Evolutionary conservation across 2,329 filamentous ascomycete genomes (phyloP), one percentile per base, ranked within the genome.

Genomic region (Talaromyces sp.): DNA sequence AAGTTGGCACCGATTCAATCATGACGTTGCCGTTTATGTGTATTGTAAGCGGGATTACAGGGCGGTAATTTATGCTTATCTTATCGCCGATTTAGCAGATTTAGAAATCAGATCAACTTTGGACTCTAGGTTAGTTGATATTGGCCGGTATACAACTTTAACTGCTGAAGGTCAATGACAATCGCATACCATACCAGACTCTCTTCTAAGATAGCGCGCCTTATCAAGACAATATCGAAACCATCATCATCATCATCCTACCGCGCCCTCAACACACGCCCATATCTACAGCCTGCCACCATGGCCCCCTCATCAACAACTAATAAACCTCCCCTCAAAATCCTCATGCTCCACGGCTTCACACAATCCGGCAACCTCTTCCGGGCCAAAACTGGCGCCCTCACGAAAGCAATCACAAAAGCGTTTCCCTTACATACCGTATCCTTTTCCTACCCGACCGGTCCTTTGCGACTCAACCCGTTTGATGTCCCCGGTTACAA

Each of bases 311-410:
- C 61, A 3, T 13, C 56, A 52, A 22, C 60, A 47, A 10, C 41
- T 31, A 43, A 37, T 8, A 64, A 50, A 60, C 67, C 73, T 50
- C 75, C 77, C 8, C 75, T 83, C 63, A 91, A 88, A 77, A 88
- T 93, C 68, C 82, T 93, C 52, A 92, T 93, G 89, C 84, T 93
- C 33, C 90, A 93, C 72, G 90, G 94, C 78, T 97, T 89, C 85
- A 97, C 94, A 8, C 94, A 98, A 83, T 96, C 91, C 33, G 93
- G 93, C 3, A 79, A 89, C 3, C 83, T 93, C 68, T 97, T 97
- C 85, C 89, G 87, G 75, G 86, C 89, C 77, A 97, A 97, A 81
- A 96, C 92, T 54, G 91, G 92, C 76, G 92, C 92, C 11, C 83
- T 97, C 1, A 87, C 93, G 71, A 97, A 97, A 78, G 82, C 89